Evolutionary conservation across 306 rosid genomes (phyloP).

Genomic region (Quillaja saponaria): DNA sequence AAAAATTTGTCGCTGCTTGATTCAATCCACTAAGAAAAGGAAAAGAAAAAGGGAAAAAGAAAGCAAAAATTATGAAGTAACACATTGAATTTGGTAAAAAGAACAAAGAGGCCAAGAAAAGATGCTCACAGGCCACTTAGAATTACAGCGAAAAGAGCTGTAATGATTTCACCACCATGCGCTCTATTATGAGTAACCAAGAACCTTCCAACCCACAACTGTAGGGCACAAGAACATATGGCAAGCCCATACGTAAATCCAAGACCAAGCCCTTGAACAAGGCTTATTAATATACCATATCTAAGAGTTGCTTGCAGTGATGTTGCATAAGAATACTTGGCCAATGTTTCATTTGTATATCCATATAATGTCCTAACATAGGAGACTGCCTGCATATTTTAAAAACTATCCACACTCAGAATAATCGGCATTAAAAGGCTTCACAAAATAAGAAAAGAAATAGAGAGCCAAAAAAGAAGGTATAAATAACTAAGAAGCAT

Average conservation of each 20-base stretch:
- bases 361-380: conserved; percentile 85
- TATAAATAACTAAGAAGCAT: too few species aligned
- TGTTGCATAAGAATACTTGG: conserved; percentile 97
- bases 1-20: conserved; percentile 99
- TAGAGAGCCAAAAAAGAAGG: too few species aligned
- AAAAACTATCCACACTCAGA: conserved; percentile 36
- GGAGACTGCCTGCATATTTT: conserved; percentile 84
- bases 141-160: conserved; percentile 94
- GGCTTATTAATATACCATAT: conserved; percentile 97
- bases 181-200: conserved; percentile 57
- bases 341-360: conserved; percentile 94
- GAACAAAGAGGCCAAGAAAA: conserved; percentile 1
- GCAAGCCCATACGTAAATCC: conserved; percentile 99
- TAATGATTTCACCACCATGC: conserved; percentile 94
- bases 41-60: conserved; percentile 29
- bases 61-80: conserved; percentile 24
- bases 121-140: conserved; percentile 95
- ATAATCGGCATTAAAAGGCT: conserved; percentile 16
- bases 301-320: conserved; percentile 97
- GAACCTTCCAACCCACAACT: conserved; percentile 98
- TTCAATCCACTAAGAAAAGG: conserved; percentile 71
- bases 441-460: conserved; percentile 18
- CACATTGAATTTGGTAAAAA: background rate
- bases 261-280: conserved; percentile 99
- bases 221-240: conserved; percentile 98